phyloP scores from a whole-genome alignment of 1,284 basidiomycete species.

The Meripilus lineatus region DNA sequence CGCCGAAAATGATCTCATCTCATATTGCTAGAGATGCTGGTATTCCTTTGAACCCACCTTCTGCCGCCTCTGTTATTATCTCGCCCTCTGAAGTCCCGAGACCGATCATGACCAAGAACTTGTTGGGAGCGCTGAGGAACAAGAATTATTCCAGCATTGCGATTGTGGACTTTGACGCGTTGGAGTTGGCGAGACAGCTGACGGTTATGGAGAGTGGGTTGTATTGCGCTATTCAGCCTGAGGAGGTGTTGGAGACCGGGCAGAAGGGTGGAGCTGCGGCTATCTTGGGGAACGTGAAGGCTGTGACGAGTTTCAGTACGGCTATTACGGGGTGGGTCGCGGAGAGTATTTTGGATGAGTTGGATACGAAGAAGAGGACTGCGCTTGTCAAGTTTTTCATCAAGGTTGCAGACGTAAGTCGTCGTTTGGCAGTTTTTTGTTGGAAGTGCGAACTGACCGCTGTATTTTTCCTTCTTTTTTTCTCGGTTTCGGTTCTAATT shows the following conservation, averaged over 20 bases:
- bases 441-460: conserved; percentile 13
- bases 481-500: conserved; percentile 23
- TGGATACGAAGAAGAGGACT: conserved; percentile 86
- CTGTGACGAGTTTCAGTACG: conserved; percentile 86
- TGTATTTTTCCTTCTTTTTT: background rate
- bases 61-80: conserved; percentile 21
- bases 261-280: conserved; percentile 64
- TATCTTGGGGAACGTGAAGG: conserved; percentile 54
- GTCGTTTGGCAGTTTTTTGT: conserved; percentile 6
- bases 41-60: conserved; percentile 63
- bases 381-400: conserved; percentile 91
- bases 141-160: conserved; percentile 57
- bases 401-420: conserved; percentile 87
- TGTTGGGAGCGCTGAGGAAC: conserved; percentile 60
- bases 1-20: conserved; percentile 36
- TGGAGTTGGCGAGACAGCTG: conserved; percentile 91
- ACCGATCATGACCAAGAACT: conserved; percentile 80
- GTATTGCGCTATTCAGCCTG: conserved; percentile 82
- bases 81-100: conserved; percentile 62
- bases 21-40: conserved; percentile 66
- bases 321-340: conserved; percentile 95
- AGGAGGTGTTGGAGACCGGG: conserved; percentile 83
- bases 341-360: conserved; percentile 87
- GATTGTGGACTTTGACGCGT: conserved; percentile 88
- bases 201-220: conserved; percentile 92